These are phyloP conservation scores for Clavispora vitiphila DNA, from an alignment of 805 yeast species.

Conservation along the genomic window DNA sequence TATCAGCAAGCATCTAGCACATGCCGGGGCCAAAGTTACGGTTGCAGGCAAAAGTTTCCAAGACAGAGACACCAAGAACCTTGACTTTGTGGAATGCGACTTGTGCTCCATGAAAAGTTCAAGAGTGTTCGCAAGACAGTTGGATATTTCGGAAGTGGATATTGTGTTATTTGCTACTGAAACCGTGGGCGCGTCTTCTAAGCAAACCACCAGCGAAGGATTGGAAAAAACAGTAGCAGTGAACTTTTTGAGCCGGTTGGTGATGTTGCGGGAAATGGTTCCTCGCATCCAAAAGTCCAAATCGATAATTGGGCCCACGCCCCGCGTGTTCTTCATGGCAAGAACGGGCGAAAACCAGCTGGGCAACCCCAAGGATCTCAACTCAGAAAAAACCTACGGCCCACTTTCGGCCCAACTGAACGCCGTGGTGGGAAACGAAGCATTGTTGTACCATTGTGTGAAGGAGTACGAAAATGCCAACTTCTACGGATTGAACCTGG, in stretches of 20 bases:
- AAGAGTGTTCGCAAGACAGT: slow-evolving; percentile 15
- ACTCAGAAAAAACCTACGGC: slow-evolving; percentile 26
- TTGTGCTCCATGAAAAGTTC: slow-evolving; percentile 24
- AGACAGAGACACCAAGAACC: slow-evolving; percentile 19
- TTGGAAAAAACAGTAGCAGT: slow-evolving; percentile 35
- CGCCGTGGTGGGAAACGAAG: slow-evolving; percentile 42
- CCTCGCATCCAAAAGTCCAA: slow-evolving; percentile 15
- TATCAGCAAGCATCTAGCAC: slow-evolving; percentile 19
- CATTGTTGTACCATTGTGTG: slow-evolving; percentile 20
- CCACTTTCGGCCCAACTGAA: slow-evolving; percentile 28
- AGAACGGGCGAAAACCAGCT: slow-evolving; percentile 29
- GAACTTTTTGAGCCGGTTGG: slow-evolving; percentile 31
- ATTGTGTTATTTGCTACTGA: slow-evolving; percentile 35
- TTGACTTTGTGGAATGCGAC: slow-evolving; percentile 21
- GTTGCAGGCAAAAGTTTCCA: slow-evolving; percentile 25
- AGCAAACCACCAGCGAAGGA: slow-evolving; percentile 32
- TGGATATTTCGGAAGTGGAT: slow-evolving; percentile 10
- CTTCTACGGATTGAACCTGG: slow-evolving; percentile 38
- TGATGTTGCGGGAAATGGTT: slow-evolving; percentile 22
- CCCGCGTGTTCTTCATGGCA: slow-evolving; percentile 36
- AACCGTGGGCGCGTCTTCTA: slow-evolving; percentile 27
- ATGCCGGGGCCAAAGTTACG: slow-evolving; percentile 26
- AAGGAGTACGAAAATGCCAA: slow-evolving; percentile 16
- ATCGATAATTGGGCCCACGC: slow-evolving; percentile 4
- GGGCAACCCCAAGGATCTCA: slow-evolving; percentile 31